Base-by-base conservation (phyloP, 164 flowering plant genomes). In the Kingdonia uniflora region DNA sequence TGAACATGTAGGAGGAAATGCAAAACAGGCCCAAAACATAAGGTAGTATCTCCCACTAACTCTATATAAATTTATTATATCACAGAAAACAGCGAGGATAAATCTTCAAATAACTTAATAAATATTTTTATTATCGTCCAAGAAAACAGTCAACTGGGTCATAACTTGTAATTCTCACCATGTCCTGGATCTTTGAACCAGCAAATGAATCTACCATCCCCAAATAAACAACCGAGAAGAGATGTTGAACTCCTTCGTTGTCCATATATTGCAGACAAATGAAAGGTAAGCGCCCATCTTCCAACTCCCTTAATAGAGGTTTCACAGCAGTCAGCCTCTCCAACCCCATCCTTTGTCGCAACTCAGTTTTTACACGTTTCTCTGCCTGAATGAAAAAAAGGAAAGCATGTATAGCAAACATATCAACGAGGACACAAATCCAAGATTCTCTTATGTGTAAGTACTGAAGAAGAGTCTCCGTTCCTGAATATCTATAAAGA, bases 211-310 rank as follows among this genome's bases (percentile, higher is more conserved):
- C 80, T 54, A 80, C 76, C 53, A 64, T 71, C 43, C 90, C 96
- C 73, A 85, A 63, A 65, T 80, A 84, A 57, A 85, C 87, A 67
- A 87, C 92, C 59, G 94, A 71, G 37, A 87, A 63, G 6, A 57
- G 62, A 53, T 84, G 87, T 19, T 72, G 71, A 67, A 76, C 75
- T 33, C 82, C 86, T 50, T 76, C 84, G 55, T 72, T 62, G 63
- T 85, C 95, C 60, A 67, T 79, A 57, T 85, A 81, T 49, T 80
- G 79, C 75, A 92, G 68, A 44, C 87, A 87, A 16, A 87, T 24
- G 65, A 83, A 92, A 60, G 90, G 87, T 60, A 92, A 74, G n/a
- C 71, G 76, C 15, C 82, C 88, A 58, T 67, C 68, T 59, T 72
- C 84, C 42, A 69, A 60, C 56, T 73, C 85, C 49, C 76, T 52